Conservation (phyloP, 345 rosid species). For the Sapria himalayana region DNA sequence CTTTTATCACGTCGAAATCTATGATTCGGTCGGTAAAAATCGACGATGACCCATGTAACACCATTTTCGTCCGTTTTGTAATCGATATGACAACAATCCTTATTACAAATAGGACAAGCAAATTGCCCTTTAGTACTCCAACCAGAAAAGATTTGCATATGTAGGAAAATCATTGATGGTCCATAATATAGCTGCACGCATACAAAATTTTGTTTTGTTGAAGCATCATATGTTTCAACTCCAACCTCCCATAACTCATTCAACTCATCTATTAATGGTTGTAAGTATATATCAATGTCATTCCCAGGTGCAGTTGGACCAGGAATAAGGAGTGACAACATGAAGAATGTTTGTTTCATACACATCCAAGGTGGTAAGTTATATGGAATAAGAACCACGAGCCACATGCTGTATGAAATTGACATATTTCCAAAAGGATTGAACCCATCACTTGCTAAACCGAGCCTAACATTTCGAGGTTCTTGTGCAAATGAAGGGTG, state of each 20-base stretch:
- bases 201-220: too few species aligned
- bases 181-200: conserved; percentile 4
- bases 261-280: conserved; percentile 4
- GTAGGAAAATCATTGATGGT: conserved; percentile 6
- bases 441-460: not conserved
- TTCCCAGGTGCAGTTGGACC: not conserved
- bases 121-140: not conserved
- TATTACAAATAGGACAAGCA: not conserved
- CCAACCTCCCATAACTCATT: not conserved
- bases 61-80: not conserved
- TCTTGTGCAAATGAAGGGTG: not conserved
- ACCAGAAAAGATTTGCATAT: not conserved
- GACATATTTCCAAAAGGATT: not conserved
- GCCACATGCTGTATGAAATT: not conserved
- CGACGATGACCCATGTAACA: conserved; percentile 2
- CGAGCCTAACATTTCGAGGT: not conserved
- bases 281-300: conserved; percentile 3
- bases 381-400: not conserved
- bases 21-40: not conserved
- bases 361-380: conserved; percentile 6
- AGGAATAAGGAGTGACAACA: not conserved
- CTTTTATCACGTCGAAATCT: not conserved
- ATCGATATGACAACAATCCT: not conserved
- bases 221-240: conserved; percentile 1
- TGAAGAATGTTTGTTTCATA: not conserved